phyloP scores from a whole-genome alignment of 768 basidiomycete species.

The Galerina marginata region DNA sequence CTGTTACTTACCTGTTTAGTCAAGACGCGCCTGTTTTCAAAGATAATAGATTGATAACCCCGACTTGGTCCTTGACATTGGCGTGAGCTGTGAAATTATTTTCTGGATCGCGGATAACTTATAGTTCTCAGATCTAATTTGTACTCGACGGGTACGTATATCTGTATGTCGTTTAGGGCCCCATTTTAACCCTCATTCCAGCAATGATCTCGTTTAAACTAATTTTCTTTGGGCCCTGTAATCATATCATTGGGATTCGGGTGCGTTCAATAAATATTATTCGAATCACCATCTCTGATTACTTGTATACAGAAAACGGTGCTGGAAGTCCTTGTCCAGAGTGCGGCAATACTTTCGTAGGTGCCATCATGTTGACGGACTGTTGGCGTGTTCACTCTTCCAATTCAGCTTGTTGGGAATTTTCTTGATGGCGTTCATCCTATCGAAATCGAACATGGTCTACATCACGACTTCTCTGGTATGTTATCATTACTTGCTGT shows the following conservation, averaged over 20 bases:
- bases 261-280: background rate
- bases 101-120: background rate
- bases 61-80: background rate
- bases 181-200: no score
- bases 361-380: background rate
- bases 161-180: no score
- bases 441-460: background rate
- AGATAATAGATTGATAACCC: slow-evolving; percentile 1
- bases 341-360: background rate
- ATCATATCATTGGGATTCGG: background rate
- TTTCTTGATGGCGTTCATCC: background rate
- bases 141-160: background rate
- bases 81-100: background rate
- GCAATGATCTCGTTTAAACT: no score
- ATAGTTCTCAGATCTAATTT: background rate
- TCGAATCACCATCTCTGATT: background rate
- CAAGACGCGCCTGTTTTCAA: background rate
- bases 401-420: background rate
- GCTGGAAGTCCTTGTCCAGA: slow-evolving; percentile 1
- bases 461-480: slow-evolving; percentile 3
- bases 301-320: background rate
- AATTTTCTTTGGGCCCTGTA: no score
- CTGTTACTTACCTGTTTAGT: background rate
- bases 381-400: no score
- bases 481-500: background rate